Evolutionary conservation across 1,284 basidiomycete genomes (phyloP), one percentile per base, ranked within the genome.

Genomic region (Marasmius oreades): DNA sequence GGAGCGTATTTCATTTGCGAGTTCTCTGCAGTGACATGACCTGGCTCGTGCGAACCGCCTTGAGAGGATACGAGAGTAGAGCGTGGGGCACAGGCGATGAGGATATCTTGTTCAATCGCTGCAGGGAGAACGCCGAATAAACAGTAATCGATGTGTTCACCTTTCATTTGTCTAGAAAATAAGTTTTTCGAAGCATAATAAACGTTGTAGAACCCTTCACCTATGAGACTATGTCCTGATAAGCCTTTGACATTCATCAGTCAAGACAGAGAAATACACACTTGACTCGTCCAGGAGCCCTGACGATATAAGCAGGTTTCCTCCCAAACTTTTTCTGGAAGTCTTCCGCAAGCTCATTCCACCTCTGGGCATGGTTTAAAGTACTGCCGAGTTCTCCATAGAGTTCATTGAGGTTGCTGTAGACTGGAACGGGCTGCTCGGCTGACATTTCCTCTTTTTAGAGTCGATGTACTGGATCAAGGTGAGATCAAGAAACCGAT

Each of bases 71-170:
- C 4, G 24, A 64, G 52, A n/a, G 57, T 59, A 46, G 64, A 62
- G 56, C 79, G 76, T 18, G 83, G 77, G n/a, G 79, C 83, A 66
- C 88, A 87, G 0, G 93, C 92, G 61, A 95, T 88, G 43, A 95
- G 75, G 61, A 95, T 88, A 70, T 94, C 93, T 56, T 85, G 83
- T 63, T 94, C 92, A 51, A 95, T 82, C 1, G 93, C 93, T 12
- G 88, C 82, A 7, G 93, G 93, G 31, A 95, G 78, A 12, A 92
- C 92, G 2, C 86, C 86, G 63, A 91, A 90, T 31, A 90, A 74
- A 1, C 82, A 81, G 67, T 95, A 95, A 72, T 95, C 93, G 67
- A 95, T 90, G 69, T 95, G 92, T 71, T 94, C 92, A 45, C 91
- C 90, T 81, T 77, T 63, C 51, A 63, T 66, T 28, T 22, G 24